A percentile compares a stretch with the other conserved stretches of the same genome.
phyloP scores from a whole-genome alignment of 192 early-diverging fungal genomes.

The Linnemannia elongata region DNA sequence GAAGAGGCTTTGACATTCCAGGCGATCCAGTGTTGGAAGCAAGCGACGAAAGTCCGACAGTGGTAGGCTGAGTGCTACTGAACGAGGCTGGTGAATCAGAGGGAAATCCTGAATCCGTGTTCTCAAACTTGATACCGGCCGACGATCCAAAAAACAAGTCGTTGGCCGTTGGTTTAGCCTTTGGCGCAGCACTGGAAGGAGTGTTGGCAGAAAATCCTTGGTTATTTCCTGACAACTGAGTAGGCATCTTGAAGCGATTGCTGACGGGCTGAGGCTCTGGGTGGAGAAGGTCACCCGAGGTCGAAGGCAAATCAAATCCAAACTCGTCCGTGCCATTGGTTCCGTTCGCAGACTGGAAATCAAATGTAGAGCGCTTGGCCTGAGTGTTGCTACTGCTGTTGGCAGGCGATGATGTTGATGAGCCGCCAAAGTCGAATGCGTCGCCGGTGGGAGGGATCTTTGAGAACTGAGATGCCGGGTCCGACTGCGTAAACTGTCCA shows the following conservation, averaged over 20 bases:
- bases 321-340: conserved; percentile 27
- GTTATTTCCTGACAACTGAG: conserved; percentile 30
- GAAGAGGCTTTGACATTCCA: conserved; percentile 28
- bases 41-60: conserved; percentile 27
- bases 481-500: conserved; percentile 28
- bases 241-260: conserved; percentile 2
- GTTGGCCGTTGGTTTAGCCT: conserved; percentile 32
- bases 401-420: conserved; percentile 4
- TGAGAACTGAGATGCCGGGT: conserved; percentile 45
- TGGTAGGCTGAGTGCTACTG: conserved; percentile 9
- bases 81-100: conserved; percentile 33
- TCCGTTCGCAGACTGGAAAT: conserved; percentile 17
- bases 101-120: conserved; percentile 7
- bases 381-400: conserved; percentile 7
- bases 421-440: conserved; percentile 42
- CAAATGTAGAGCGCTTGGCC: conserved; percentile 31
- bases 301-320: conserved; percentile 40
- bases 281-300: background rate
- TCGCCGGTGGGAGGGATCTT: conserved; percentile 35
- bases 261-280: background rate
- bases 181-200: background rate
- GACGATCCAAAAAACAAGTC: conserved; percentile 45
- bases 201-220: background rate
- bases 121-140: conserved; percentile 19
- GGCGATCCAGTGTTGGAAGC: conserved; percentile 11